Evolutionary conservation across 1,284 basidiomycete species (phyloP).

Genomic region (Ustilago bromivora): DNA sequence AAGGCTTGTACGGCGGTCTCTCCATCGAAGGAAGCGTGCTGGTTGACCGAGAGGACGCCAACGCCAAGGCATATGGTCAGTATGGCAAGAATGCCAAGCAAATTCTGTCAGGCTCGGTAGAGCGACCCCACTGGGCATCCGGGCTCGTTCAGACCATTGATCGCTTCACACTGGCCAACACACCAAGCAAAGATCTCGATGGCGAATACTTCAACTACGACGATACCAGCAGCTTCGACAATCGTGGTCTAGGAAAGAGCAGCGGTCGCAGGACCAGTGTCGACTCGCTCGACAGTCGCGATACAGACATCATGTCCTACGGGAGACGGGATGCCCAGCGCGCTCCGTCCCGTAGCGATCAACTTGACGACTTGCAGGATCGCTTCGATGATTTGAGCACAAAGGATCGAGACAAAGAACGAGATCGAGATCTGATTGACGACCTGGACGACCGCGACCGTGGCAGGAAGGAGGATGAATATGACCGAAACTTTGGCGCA

Average conservation of each 20-base stretch:
- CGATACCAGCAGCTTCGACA: slow-evolving; percentile 42
- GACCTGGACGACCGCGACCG: slow-evolving; percentile 25
- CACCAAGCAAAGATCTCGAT: slow-evolving; percentile 52
- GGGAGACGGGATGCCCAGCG: slow-evolving; percentile 5
- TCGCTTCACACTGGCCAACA: slow-evolving; percentile 52
- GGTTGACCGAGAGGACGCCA: slow-evolving; percentile 87
- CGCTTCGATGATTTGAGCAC: slow-evolving; percentile 30
- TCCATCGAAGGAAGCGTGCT: slow-evolving; percentile 95
- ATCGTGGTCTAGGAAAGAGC: slow-evolving; percentile 29
- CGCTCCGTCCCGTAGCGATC: slow-evolving; percentile 9
- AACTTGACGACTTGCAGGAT: slow-evolving; percentile 33
- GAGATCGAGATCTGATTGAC: slow-evolving; percentile 11
- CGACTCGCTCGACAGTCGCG: slow-evolving; percentile 47
- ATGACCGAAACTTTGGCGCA: slow-evolving; percentile 28
- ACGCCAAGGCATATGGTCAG: slow-evolving; percentile 68
- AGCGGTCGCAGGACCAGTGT: slow-evolving; percentile 30
- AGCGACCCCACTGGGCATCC: slow-evolving; percentile 52
- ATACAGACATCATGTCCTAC: slow-evolving; percentile 10
- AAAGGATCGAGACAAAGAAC: slow-evolving; percentile 11
- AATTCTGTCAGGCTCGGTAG: slow-evolving; percentile 59
- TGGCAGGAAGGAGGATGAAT: slow-evolving; percentile 20
- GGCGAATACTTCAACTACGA: slow-evolving; percentile 49
- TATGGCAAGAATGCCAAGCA: slow-evolving; percentile 54
- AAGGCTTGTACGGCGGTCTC: slow-evolving; percentile 86
- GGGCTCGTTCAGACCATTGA: slow-evolving; percentile 54